Base-by-base conservation (phyloP, 2,329 filamentous ascomycete species). In the Beauveria pseudobassiana region DNA sequence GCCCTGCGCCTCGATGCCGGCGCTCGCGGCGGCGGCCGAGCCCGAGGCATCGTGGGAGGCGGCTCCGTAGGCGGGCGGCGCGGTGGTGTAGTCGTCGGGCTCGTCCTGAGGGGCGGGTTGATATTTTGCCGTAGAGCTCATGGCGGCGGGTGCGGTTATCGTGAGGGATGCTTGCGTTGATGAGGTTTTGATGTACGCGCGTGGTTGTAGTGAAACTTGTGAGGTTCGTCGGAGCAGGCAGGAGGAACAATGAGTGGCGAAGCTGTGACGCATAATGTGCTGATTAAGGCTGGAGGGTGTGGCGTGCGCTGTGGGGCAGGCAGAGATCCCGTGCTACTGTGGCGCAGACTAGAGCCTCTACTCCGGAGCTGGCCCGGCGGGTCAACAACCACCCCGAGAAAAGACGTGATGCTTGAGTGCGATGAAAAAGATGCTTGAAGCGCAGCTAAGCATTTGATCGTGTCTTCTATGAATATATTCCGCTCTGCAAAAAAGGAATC, bases 71-170 rank as follows among this genome's bases (percentile, higher is more conserved):
- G 90, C 90, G 22, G 93, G 93, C 67, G 93, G 93, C 71, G 92
- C 83, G 71, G 91, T 87, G 62, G 87, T 82, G 78, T 88, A 93
- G 67, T 90, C 87, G 67, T 90, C 89, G 51, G 92, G 93, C 78
- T 97, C 93, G 73, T 90, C 88, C 79, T 91, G 89, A 24, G 92
- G 87, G 69, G 91, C 91, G 57, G 87, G 83, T 67, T 89, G 83
- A 75, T 97, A 98, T 77, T 93, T 95, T 57, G 91, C 81, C 68
- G 85, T 91, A 64, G 86, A 81, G 54, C 88, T 83, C 90, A 93
- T 93, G 62, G 48, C 38, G 12, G 34, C 28, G 52, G 2, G 30
- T 45, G 59, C 12, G 18, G 49, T 26, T 46, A 3, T 28, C 57
- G 30, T 20, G 12, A 12, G 34, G 16, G 14, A 38, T 16, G 34